Conservation (phyloP, 2,329 filamentous ascomycete genomes). For the Cladosporium halotolerans region DNA sequence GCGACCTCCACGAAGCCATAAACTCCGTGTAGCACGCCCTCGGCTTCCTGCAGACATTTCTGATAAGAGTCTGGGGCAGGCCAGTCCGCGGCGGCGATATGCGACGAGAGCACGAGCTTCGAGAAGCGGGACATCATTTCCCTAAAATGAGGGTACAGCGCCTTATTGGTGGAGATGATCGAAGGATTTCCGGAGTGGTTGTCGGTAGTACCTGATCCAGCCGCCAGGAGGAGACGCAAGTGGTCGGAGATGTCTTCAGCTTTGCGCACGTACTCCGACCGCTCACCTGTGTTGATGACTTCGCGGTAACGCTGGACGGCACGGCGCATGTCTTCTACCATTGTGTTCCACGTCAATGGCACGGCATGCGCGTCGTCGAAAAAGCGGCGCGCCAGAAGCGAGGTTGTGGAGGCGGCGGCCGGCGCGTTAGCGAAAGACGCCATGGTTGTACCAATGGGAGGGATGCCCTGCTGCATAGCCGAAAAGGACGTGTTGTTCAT, state of each 20-base stretch:
- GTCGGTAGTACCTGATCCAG: slow-evolving; percentile 93
- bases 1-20: slow-evolving; percentile 96
- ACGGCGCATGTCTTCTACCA: slow-evolving; percentile 87
- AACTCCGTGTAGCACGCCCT: slow-evolving; percentile 87
- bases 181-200: slow-evolving; percentile 98
- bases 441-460: slow-evolving; percentile 46
- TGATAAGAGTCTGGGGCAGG: slow-evolving; percentile 87
- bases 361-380: slow-evolving; percentile 81
- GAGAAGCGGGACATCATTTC: slow-evolving; percentile 99
- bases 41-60: slow-evolving; percentile 95
- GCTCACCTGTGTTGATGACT: slow-evolving; percentile 73
- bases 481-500: slow-evolving; percentile 43
- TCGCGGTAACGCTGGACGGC: slow-evolving; percentile 87
- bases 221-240: slow-evolving; percentile 83
- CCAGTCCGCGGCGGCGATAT: slow-evolving; percentile 95
- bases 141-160: slow-evolving; percentile 90
- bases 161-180: slow-evolving; percentile 98
- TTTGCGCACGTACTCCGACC: slow-evolving; percentile 83
- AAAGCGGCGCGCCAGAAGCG: slow-evolving; percentile 68
- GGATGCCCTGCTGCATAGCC: slow-evolving; percentile 37
- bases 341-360: slow-evolving; percentile 78
- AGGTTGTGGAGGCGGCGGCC: slow-evolving; percentile 24
- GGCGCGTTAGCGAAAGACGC: slow-evolving; percentile 51
- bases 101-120: slow-evolving; percentile 95
- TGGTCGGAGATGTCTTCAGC: slow-evolving; percentile 99